Evolutionary conservation across 306 rosid genomes (phyloP).

Genomic region (Hylodesmum podocarpum): DNA sequence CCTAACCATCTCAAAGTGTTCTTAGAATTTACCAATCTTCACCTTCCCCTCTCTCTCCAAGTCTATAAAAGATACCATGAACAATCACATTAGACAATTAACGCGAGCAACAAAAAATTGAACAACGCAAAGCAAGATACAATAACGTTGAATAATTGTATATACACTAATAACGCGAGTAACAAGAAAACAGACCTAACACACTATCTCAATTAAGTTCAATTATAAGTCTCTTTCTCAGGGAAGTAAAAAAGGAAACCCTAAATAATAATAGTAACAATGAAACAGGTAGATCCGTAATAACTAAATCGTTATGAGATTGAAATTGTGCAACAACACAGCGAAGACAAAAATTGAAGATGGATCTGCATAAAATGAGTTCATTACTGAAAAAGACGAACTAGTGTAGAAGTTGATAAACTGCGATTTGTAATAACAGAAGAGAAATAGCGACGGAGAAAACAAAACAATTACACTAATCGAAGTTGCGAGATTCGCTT

Average conservation of each 20-base stretch:
- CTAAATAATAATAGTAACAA: background rate
- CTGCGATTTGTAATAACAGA: background rate
- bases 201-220: background rate
- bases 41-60: constrained; percentile 15
- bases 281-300: background rate
- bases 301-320: background rate
- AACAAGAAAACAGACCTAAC: no score
- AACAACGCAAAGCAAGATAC: background rate
- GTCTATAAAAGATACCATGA: constrained; percentile 16
- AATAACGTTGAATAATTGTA: no score
- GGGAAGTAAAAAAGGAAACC: background rate
- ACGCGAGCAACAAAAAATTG: no score
- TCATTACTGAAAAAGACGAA: background rate
- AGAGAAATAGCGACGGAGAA: background rate
- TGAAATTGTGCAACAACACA: background rate
- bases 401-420: background rate
- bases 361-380: background rate
- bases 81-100: constrained; percentile 9
- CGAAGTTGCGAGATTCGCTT: background rate
- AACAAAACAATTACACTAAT: background rate
- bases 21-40: constrained; percentile 21
- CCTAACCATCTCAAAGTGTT: constrained; percentile 29
- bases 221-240: background rate
- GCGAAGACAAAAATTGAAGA: background rate
- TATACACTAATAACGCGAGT: no score